Base-by-base conservation (phyloP, 2,329 filamentous ascomycete genomes). In the Curvularia sp. region DNA sequence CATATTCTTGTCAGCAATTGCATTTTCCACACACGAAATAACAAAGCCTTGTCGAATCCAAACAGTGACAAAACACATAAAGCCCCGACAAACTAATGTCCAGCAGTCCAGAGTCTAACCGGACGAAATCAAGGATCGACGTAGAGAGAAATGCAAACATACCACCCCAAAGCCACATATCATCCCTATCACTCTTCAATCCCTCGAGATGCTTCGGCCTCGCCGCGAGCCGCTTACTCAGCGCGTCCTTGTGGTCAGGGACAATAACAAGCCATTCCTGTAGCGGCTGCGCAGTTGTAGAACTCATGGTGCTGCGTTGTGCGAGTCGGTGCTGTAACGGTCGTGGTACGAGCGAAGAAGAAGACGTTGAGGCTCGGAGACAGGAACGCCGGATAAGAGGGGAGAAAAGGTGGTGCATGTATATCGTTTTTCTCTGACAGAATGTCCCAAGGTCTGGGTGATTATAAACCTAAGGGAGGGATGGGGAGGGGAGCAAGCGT, bases 211-310 rank as follows among this genome's bases (percentile, higher is more conserved):
- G 72, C 50, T 72, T 50, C 69, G 73, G 67, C 47, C 82, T 66
- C 3, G 80, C 77, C 50, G 77, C 71, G 63, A 84, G 72, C 3
- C 82, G 66, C 58, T 78, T 76, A 33, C 79, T 71, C 52, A 83
- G 66, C 18, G 75, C 78, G 46, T 75, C 78, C 2, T 64, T 61
- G 35, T 78, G 69, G 64, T 84, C 82, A 1, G 81, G 81, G 0
- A 81, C 62, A 51, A 84, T 82, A 61, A 82, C 76, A 53, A 84
- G 77, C 82, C 82, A 84, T 75, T 84, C 82, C 31, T 70, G 74
- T 8, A 75, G 61, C 12, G 73, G 65, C 15, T 39, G 48, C 0
- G 63, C 55, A 4, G 22, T 47, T 0, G 63, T 65, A 41, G 63
- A 66, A 41, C 70, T 64, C 72, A 75, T 75, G 53, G 57, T 66